These are phyloP conservation scores for Ajuga reptans DNA, from an alignment of 305 asterid genomes.

Conservation along the genomic window DNA sequence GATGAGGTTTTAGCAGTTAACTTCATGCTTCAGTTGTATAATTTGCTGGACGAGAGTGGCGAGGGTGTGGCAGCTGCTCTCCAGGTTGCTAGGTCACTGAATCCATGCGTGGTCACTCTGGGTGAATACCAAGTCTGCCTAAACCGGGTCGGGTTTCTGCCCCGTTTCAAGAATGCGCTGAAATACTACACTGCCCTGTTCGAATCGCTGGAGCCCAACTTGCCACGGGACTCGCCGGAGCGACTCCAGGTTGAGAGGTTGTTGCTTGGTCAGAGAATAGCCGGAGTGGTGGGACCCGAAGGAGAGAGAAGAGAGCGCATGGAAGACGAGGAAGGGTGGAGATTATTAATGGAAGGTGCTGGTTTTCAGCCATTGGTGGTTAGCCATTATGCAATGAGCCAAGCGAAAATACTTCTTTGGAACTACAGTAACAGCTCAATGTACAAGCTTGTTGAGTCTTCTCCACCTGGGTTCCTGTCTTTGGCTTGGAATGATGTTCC, in stretches of 20 bases:
- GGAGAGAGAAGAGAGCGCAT: constrained; percentile 44
- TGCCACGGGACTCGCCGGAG: constrained; percentile 59
- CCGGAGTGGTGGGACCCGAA: constrained; percentile 49
- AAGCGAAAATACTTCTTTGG: constrained; percentile 75
- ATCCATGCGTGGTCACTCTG: constrained; percentile 68
- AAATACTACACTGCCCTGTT: constrained; percentile 62
- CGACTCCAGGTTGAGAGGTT: constrained; percentile 54
- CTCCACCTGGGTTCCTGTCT: constrained; percentile 68
- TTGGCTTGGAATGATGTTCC: constrained; percentile 85
- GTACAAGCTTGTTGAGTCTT: constrained; percentile 59
- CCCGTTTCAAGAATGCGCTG: constrained; percentile 66
- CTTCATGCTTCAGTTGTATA: constrained; percentile 81
- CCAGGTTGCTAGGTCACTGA: constrained; percentile 57
- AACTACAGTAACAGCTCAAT: constrained; percentile 55
- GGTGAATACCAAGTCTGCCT: constrained; percentile 70
- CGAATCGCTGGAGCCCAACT: constrained; percentile 68
- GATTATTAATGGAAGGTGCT: constrained; percentile 57
- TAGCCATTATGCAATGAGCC: constrained; percentile 87
- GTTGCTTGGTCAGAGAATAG: constrained; percentile 62
- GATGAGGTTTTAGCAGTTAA: constrained; percentile 67
- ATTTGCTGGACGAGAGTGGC: constrained; percentile 50
- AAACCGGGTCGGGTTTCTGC: constrained; percentile 52
- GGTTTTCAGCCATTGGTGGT: constrained; percentile 64
- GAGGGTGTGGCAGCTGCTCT: constrained; percentile 50
- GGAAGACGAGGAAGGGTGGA: constrained; percentile 85